Percentiles rank a stretch among this genome's conserved stretches.
Conservation (phyloP, 2,329 filamentous ascomycete species). For the Diatrype stigma region DNA sequence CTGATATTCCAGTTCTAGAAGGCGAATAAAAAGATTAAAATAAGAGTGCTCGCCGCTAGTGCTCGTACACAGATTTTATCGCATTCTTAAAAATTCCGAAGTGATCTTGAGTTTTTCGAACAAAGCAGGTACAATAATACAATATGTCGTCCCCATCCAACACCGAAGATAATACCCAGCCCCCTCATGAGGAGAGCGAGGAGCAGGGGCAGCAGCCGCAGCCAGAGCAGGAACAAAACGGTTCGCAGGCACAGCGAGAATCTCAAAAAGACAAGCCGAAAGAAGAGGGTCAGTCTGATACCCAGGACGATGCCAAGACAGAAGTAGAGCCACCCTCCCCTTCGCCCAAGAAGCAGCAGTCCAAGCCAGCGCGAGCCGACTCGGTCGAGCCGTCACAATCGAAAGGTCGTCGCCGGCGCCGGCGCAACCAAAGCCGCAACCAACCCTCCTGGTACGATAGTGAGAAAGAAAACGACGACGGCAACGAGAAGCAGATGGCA, state of each 20-base stretch:
- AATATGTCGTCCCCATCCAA: constrained; percentile 14
- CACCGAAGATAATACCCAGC: constrained; percentile 10
- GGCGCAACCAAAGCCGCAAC: constrained; percentile 17
- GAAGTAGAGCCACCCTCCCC: constrained; percentile 13
- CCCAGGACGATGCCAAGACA: constrained; percentile 10
- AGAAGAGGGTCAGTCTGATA: neutral
- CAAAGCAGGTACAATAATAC: neutral
- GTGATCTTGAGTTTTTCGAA: neutral
- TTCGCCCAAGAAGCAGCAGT: constrained; percentile 35
- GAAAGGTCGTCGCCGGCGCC: constrained; percentile 18
- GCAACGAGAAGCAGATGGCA: constrained; percentile 25
- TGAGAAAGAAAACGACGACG: constrained; percentile 19
- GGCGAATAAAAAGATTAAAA: constrained; percentile 17
- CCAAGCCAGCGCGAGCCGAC: constrained; percentile 18
- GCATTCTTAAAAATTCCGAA: neutral
- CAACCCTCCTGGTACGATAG: constrained; percentile 24
- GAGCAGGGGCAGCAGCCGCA: constrained; percentile 9
- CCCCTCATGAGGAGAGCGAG: constrained; percentile 6
- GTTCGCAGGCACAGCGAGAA: no score
- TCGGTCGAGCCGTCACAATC: constrained; percentile 22
- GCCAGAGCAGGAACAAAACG: constrained; percentile 5
- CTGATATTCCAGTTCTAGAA: neutral
- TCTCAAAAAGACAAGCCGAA: constrained; percentile 8
- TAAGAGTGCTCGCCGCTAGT: constrained; percentile 5
- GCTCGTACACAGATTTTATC: neutral